Evolutionary conservation across 2,329 filamentous ascomycete genomes (phyloP).

Genomic region (Pseudogymnoascus pannorum): DNA sequence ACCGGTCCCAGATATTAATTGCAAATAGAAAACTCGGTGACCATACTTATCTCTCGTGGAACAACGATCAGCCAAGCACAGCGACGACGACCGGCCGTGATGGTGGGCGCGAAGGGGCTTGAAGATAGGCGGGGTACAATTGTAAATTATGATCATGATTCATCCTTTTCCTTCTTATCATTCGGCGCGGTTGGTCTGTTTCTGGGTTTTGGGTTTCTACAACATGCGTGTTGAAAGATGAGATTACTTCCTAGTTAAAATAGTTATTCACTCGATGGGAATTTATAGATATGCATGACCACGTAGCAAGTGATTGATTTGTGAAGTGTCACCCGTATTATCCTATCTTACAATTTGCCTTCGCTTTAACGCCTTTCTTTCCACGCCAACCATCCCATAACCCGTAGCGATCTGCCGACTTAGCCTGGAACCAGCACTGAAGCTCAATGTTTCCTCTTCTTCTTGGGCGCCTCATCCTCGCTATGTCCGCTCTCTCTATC

Average conservation of each 20-base stretch:
- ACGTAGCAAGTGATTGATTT: background rate
- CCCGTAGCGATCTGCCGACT: background rate
- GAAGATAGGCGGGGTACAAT: background rate
- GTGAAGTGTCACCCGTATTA: background rate
- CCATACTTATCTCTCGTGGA: slow-evolving; percentile 96
- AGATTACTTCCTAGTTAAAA: slow-evolving; percentile 3
- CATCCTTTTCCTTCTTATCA: background rate
- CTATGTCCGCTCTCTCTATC: slow-evolving; percentile 59
- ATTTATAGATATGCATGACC: background rate
- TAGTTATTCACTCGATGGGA: background rate
- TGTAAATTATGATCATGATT: slow-evolving; percentile 12
- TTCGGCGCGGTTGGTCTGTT: slow-evolving; percentile 9
- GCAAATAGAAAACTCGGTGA: slow-evolving; percentile 80
- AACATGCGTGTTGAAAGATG: background rate
- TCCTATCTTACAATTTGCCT: slow-evolving; percentile 4
- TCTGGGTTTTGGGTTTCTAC: slow-evolving; percentile 1
- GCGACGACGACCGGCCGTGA: slow-evolving; percentile 53
- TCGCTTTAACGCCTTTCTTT: background rate
- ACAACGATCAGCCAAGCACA: slow-evolving; percentile 58
- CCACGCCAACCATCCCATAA: background rate
- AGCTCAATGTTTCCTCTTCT: slow-evolving; percentile 40
- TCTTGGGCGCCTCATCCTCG: slow-evolving; percentile 67
- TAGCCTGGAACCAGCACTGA: background rate
- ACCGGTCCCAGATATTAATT: slow-evolving; percentile 11
- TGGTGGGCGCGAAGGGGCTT: slow-evolving; percentile 12